Percentiles rank a stretch among this genome's conserved stretches.
phyloP scores from a whole-genome alignment of 2,329 filamentous ascomycete genomes.

The Pseudogymnoascus sp. region DNA sequence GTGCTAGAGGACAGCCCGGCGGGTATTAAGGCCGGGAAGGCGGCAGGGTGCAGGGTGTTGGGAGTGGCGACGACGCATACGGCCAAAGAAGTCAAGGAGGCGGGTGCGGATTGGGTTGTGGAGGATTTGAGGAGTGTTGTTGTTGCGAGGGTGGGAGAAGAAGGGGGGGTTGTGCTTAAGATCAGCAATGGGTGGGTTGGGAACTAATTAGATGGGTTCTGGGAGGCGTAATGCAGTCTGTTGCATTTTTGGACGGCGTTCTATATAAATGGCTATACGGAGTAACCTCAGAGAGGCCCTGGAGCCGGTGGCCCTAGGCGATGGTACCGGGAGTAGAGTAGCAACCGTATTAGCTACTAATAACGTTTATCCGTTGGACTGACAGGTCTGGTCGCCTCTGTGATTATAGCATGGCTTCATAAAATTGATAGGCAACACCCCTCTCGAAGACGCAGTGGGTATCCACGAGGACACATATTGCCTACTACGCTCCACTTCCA shows the following conservation, averaged over 20 bases:
- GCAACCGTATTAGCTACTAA: neutral
- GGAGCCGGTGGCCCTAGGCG: neutral
- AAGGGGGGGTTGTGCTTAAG: conserved; percentile 24
- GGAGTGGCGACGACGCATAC: conserved; percentile 60
- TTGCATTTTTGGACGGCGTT: neutral
- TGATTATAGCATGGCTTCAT: neutral
- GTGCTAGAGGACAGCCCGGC: conserved; percentile 67
- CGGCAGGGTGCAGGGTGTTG: conserved; percentile 62
- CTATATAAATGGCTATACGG: neutral
- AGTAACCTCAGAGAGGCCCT: neutral
- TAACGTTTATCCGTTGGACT: neutral
- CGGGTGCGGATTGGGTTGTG: conserved; percentile 64
- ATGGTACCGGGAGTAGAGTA: neutral
- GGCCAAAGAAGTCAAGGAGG: conserved; percentile 50
- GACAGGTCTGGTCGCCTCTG: neutral
- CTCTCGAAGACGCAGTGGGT: too few species aligned
- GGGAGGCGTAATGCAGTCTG: neutral
- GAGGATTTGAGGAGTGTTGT: conserved; percentile 56
- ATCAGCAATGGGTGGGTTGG: conserved; percentile 20
- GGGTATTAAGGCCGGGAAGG: conserved; percentile 61
- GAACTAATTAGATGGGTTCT: neutral
- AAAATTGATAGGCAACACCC: neutral
- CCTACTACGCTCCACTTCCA: too few species aligned
- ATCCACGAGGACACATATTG: too few species aligned
- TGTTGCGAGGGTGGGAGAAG: conserved; percentile 36